Conservation (phyloP, 176 grass and related monocot species). For the Oropetium thomaeum region DNA sequence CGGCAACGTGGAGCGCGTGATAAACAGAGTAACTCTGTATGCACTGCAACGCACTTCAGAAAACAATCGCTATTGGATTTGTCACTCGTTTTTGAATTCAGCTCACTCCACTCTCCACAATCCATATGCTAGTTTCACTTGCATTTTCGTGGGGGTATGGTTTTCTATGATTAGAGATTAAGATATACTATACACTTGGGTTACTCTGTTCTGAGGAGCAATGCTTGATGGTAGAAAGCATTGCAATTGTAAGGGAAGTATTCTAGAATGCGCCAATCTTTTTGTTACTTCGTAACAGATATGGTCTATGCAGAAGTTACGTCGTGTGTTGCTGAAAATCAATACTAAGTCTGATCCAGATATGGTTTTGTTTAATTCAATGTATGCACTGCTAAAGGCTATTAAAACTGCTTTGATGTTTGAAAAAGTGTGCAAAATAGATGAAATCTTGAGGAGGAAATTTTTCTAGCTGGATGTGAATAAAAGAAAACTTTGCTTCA, state of each 20-base stretch:
- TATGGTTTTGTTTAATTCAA: neutral
- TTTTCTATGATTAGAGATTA: neutral
- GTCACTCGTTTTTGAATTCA: neutral
- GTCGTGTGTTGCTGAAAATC: neutral
- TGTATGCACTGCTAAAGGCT: neutral
- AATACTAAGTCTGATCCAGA: neutral
- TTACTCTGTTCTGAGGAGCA: neutral
- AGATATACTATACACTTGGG: too few species aligned
- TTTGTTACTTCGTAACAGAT: neutral
- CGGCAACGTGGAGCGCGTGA: neutral
- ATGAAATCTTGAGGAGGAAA: neutral
- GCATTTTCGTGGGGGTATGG: neutral
- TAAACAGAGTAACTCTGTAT: neutral
- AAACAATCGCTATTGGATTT: neutral
- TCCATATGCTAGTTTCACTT: neutral
- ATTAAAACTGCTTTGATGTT: neutral
- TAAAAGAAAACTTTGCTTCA: neutral
- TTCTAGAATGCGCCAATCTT: neutral
- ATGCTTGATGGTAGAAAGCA: neutral
- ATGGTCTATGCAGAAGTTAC: neutral
- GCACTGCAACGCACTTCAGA: neutral
- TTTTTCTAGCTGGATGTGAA: neutral
- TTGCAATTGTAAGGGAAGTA: neutral
- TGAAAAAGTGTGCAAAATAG: neutral
- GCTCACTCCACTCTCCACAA: neutral